phyloP scores from a whole-genome alignment of 2,329 filamentous ascomycete species.

The Alternaria arbusti region DNA sequence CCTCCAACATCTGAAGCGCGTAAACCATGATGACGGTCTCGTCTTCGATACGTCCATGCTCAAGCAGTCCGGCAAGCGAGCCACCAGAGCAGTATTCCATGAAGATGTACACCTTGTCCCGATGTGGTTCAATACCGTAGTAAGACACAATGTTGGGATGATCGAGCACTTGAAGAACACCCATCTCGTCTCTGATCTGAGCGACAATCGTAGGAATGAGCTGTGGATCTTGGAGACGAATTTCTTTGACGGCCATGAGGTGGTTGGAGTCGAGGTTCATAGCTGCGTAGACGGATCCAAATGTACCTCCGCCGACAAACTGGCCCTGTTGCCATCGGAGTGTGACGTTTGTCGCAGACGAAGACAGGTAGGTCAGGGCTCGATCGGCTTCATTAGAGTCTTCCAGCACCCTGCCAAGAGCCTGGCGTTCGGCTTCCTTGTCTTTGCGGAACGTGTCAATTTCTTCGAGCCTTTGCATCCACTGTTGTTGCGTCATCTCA shows the following conservation, averaged over 20 bases:
- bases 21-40: conserved; percentile 98
- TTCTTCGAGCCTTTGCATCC: conserved; percentile 72
- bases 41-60: conserved; percentile 96
- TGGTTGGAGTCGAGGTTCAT: conserved; percentile 97
- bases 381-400: conserved; percentile 95
- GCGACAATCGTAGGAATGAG: conserved; percentile 91
- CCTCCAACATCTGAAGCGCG: conserved; percentile 90
- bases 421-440: conserved; percentile 83
- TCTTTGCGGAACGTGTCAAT: conserved; percentile 81
- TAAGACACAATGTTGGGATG: conserved; percentile 98
- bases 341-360: conserved; percentile 91
- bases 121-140: conserved; percentile 96
- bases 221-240: conserved; percentile 94
- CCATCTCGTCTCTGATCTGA: conserved; percentile 97
- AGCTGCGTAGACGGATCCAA: conserved; percentile 95
- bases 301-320: conserved; percentile 95
- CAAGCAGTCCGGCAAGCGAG: conserved; percentile 84
- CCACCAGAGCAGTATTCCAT: conserved; percentile 99
- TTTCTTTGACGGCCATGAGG: conserved; percentile 98
- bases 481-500: conserved; percentile 74
- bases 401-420: conserved; percentile 88
- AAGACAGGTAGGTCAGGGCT: conserved; percentile 90
- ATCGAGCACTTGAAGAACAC: conserved; percentile 90
- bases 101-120: conserved; percentile 99
- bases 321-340: conserved; percentile 99